phyloP scores from a whole-genome alignment of 371 early-diverging fungal genomes.

The Apophysomyces variabilis region DNA sequence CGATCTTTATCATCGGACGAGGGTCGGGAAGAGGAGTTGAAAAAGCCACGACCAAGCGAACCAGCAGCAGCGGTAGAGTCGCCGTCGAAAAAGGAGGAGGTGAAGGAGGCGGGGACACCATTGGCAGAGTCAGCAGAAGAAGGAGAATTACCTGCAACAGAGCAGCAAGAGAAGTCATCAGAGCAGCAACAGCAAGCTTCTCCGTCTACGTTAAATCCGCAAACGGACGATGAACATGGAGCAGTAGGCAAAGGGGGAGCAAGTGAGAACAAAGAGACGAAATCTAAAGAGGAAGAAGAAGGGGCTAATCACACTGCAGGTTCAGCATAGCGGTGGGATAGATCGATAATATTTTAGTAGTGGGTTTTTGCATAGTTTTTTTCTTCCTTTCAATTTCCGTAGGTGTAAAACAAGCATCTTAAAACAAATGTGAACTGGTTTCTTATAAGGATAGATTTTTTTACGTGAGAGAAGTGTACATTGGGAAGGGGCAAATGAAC shows the following conservation, averaged over 20 bases:
- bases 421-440: conserved; percentile 10
- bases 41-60: conserved; percentile 17
- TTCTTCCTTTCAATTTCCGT: neutral
- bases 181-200: neutral
- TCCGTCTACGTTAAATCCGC: neutral
- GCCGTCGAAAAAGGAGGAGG: conserved; percentile 2
- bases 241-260: neutral
- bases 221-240: neutral
- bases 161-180: neutral
- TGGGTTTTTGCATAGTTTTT: conserved; percentile 1
- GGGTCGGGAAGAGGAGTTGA: conserved; percentile 11
- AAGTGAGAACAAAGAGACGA: neutral
- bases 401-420: conserved; percentile 8
- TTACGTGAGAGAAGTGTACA: conserved; percentile 10
- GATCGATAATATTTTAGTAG: conserved; percentile 5
- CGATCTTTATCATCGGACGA: conserved; percentile 21
- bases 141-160: conserved; percentile 3
- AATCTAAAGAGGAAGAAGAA: conserved; percentile 1
- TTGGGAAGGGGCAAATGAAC: neutral
- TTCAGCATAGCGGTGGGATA: conserved; percentile 8
- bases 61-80: neutral
- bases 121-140: conserved; percentile 1
- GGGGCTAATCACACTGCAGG: conserved; percentile 9
- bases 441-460: conserved; percentile 6
- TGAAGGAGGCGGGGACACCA: neutral